Percentiles rank a stretch among this genome's conserved stretches.
Conservation (phyloP, 192 early-diverging fungal genomes). For the Umbelopsis ramanniana region DNA sequence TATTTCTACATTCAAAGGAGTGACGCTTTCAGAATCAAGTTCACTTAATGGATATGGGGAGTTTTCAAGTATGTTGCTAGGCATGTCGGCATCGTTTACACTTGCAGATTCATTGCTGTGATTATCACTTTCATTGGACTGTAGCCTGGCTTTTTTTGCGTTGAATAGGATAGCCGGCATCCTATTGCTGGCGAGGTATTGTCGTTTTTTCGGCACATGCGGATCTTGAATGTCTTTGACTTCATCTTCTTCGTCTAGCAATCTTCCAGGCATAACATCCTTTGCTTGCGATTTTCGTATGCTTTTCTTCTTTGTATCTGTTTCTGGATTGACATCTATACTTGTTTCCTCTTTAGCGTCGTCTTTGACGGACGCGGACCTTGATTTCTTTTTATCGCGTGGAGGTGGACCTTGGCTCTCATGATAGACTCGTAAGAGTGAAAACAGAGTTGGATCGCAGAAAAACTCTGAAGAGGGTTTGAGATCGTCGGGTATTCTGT, state of each 20-base stretch:
- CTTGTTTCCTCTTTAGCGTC: not conserved
- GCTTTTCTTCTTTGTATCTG: not conserved
- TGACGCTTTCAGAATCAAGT: too few species aligned
- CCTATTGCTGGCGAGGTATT: not conserved
- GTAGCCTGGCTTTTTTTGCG: not conserved
- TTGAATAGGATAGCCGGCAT: constrained; percentile 8
- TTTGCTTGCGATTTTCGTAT: constrained; percentile 26
- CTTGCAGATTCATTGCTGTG: not conserved
- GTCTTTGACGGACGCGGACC: not conserved
- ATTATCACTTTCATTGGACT: not conserved
- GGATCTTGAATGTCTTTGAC: not conserved
- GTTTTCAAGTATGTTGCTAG: too few species aligned
- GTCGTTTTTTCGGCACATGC: constrained; percentile 5
- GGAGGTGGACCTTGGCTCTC: not conserved
- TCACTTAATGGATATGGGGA: too few species aligned
- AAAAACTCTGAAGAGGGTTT: constrained; percentile 21
- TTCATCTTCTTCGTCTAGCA: constrained; percentile 25
- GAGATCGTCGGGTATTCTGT: constrained; percentile 1
- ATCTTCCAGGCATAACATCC: constrained; percentile 20
- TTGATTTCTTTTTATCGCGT: not conserved
- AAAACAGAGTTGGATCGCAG: constrained; percentile 25
- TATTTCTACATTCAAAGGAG: constrained; percentile 3
- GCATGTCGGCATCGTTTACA: too few species aligned
- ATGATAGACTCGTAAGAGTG: constrained; percentile 9
- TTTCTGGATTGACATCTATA: not conserved